Evolutionary conservation across 257 asterid genomes (phyloP), one percentile per base, ranked within the genome.

Genomic region (Solanum pinnatisectum): DNA sequence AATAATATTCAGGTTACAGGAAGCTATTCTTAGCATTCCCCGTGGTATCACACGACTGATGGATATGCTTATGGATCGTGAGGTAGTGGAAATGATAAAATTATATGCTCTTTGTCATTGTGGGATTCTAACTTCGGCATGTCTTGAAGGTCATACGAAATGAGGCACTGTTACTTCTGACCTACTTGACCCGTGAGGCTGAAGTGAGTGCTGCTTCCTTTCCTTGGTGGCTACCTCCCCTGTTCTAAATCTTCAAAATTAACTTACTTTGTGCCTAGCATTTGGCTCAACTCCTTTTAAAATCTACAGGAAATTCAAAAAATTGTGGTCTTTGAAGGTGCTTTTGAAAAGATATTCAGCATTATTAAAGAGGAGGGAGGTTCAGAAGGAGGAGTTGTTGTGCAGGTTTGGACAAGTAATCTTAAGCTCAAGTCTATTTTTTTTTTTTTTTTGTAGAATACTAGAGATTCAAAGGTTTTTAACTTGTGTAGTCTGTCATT

Each of bases 61-160:
- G 98, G 99, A 97, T 92, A 97, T 97, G 99, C 98, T 97, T 88
- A 96, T 95, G 98, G 98, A 96, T 88, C 98, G 98, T 89, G 99
- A 96, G 99, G 99, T 97, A 92, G 74, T 49, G 76, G 49, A 71
- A 60, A 46, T 86, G 72, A 46, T 86, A 73, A 44, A 86, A 72
- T 36, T 73, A 18, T 86, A 49, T 86, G 35, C 36, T 52, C 83
- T 40, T 86, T 27, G 13, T 52, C 73, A 35, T 49, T 23, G 30
- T 10, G 86, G 63, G 42, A 35, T 86, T 37, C 42, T 86, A 74
- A 86, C 79, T 86, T 72, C 18, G 56, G 74, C 68, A 9, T 86
- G 89, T 86, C 73, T 84, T 88, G 70, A 82, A 96, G 98, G 98
- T 95, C 89, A 95, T 96, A 89, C 95, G 98, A 84, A 95, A 96